Base-by-base conservation (phyloP, 2,329 filamentous ascomycete genomes). In the Cladophialophora exuberans region DNA sequence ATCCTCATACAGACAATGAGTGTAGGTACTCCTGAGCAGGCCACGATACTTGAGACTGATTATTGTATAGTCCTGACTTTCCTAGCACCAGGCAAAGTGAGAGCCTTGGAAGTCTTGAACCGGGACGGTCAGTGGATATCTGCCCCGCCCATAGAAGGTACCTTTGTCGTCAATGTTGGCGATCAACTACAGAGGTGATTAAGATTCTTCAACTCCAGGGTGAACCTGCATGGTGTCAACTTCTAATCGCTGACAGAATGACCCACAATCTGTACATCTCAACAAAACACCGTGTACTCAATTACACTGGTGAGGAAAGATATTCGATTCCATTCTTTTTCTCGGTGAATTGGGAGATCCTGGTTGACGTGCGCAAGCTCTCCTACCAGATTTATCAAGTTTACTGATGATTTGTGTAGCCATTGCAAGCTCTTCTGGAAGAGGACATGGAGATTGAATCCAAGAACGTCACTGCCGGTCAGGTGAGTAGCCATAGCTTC, bases 301-400 rank as follows among this genome's bases (percentile, higher is more conserved):
- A 26, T 72, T 17, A 26, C 13, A 46, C 26, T 17, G 42, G 39
- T 10, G 11, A n/a, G 11, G 50, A 53, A 50, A 67, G 79, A 10
- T 77, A 79, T 36, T 81, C 76, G 0, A 79, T 83, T 75, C 79
- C 80, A 1, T 82, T 83, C 62, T 83, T 83, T 66, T 78, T 82
- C 60, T 76, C 75, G 0, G 74, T 81, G 47, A 80, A 81, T 60
- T 13, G 4, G 13, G 4, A 35, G n/a, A n/a, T n/a, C n/a, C n/a
- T n/a, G n/a, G n/a, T n/a, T n/a, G n/a, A n/a, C n/a, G n/a, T n/a
- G n/a, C n/a, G n/a, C n/a, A n/a, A n/a, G n/a, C n/a, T n/a, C n/a
- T n/a, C n/a, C n/a, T n/a, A n/a, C n/a, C n/a, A n/a, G n/a, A n/a
- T n/a, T n/a, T n/a, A n/a, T n/a, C n/a, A n/a, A n/a, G n/a, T n/a